Evolutionary conservation across 2,329 filamentous ascomycete species (phyloP).

Genomic region (Aspergillus neoniger): DNA sequence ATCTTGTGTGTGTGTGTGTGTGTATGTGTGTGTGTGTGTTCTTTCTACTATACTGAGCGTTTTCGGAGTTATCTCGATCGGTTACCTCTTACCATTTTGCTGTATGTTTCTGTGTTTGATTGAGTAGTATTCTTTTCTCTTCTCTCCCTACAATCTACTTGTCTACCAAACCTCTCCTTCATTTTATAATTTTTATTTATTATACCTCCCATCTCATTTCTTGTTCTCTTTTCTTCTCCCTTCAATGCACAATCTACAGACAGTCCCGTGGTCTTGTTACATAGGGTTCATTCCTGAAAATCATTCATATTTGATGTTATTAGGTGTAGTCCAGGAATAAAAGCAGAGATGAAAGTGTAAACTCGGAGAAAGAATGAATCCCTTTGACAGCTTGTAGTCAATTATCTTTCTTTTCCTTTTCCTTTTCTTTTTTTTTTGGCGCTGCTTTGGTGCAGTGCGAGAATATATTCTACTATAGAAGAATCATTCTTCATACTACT

Average conservation of each 20-base stretch:
- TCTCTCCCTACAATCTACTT: neutral
- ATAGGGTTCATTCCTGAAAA: constrained; percentile 4
- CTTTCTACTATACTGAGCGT: constrained; percentile 18
- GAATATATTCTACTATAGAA: no score
- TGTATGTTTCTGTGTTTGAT: neutral
- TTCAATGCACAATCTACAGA: constrained; percentile 9
- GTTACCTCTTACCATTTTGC: constrained; percentile 6
- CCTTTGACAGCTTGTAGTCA: no score
- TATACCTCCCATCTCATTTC: neutral
- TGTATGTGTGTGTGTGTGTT: constrained; percentile 13
- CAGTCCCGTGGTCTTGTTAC: constrained; percentile 12
- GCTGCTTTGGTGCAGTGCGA: no score
- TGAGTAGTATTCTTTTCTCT: neutral
- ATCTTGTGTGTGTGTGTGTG: neutral
- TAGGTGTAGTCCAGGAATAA: no score
- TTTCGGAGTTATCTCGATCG: constrained; percentile 12
- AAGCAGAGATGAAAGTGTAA: no score
- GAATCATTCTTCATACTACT: no score
- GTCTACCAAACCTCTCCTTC: neutral
- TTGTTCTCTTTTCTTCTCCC: neutral
- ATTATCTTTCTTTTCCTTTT: no score
- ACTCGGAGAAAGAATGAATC: no score
- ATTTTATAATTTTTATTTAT: neutral
- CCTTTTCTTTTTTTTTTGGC: no score
- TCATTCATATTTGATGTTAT: no score